Evolutionary conservation across 164 flowering plant genomes (phyloP).

Genomic region (Vitis cinerea): DNA sequence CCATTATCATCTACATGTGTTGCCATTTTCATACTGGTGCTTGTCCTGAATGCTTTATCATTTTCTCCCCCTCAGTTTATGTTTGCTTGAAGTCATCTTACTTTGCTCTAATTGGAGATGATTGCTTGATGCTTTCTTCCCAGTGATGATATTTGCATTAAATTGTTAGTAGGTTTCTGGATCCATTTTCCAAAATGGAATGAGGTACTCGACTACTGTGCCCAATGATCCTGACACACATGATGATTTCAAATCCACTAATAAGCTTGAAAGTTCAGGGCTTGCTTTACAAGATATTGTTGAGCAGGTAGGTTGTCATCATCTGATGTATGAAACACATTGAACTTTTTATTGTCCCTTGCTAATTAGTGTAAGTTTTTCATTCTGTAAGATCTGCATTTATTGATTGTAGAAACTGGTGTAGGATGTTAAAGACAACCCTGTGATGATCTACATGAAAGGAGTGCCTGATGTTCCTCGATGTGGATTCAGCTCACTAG

Average conservation of each 20-base stretch:
- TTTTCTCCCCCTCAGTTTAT: too few species aligned
- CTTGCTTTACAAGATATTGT: conserved; percentile 55
- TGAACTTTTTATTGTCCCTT: neutral
- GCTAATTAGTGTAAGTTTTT: neutral
- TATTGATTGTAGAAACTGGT: conserved; percentile 9
- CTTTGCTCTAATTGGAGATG: neutral
- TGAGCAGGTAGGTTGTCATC: conserved; percentile 57
- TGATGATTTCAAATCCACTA: conserved; percentile 81
- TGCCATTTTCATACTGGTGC: neutral
- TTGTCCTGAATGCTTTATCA: neutral
- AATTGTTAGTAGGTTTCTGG: conserved; percentile 33
- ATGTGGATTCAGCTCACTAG: conserved; percentile 88
- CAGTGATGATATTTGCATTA: neutral
- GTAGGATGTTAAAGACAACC: conserved; percentile 88
- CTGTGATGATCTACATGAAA: conserved; percentile 94
- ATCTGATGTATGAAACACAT: neutral
- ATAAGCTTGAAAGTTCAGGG: conserved; percentile 48
- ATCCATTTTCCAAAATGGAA: conserved; percentile 33
- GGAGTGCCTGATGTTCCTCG: conserved; percentile 84
- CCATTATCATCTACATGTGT: neutral
- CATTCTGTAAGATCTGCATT: neutral
- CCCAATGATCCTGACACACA: conserved; percentile 79
- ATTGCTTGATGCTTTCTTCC: neutral
- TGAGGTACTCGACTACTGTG: conserved; percentile 47
- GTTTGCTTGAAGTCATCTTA: neutral